Base-by-base conservation (phyloP, 1,284 basidiomycete genomes). In the Boletus subluridellus region DNA sequence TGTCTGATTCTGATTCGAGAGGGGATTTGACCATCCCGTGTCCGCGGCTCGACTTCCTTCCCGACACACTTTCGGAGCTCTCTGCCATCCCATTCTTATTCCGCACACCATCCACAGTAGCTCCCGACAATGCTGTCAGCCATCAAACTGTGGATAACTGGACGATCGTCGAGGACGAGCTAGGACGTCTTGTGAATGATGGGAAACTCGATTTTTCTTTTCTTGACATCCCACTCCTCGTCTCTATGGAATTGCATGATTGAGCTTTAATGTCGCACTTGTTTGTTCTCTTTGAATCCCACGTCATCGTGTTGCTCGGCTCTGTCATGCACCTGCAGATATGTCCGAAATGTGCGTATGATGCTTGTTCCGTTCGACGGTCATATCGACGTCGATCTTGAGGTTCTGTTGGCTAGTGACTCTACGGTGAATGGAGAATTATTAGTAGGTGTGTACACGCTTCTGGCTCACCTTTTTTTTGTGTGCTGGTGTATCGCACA, bases 81-180 rank as follows among this genome's bases (percentile, higher is more conserved):
- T 74, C 72, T 4, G 72, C 72, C 28, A 68, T 74, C 10, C 72
- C 69, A 1, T 74, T 72, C 37, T 46, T 73, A 14, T 72, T 68
- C 56, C 55, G 68, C 46, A 66, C 69, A 17, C 72, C 72, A 3
- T 12, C 54, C 28, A 5, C 39, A 8, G 50, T 70, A 6, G 30
- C 5, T 39, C 39, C 52, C 9, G 49, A 56, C 37, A 34, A 47
- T 24, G 3, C 51, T 1, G 5, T 42, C 49, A 12, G 21, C 7
- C 35, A 35, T 38, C 56, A 11, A 45, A 37, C 1, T 5, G 17
- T 38, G 52, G 30, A 54, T 17, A 12, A 54, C 56, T 68, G 67
- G 70, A 30, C 47, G 57, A 37, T 26, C 38, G 17, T 68, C 56
- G 67, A 72, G 46, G 61, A 68, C 6, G 63, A 68, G 54, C 61